Base-by-base conservation (phyloP, 495 filamentous ascomycete species). In the Acidomyces sp. region DNA sequence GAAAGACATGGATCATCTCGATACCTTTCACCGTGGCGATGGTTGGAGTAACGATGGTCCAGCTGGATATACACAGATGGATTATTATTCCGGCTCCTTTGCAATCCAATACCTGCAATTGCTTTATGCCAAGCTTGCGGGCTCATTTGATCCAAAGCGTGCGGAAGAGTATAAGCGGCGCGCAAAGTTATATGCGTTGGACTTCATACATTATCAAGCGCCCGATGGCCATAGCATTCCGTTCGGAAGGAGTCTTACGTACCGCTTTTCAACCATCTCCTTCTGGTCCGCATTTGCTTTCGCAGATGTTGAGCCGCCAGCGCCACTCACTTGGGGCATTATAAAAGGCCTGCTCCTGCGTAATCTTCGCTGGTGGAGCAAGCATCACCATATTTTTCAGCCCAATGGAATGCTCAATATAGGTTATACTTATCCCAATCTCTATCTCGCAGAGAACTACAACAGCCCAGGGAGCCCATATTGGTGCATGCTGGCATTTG, bases 11-110 rank as follows among this genome's bases (percentile, higher is more conserved):
- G 68, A 79, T 44, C 80, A 85, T 43, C 61, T 87, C 10, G 74
- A 85, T 52, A 81, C 77, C 3, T 86, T 85, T 58, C 83, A 85
- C 54, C 69, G 81, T 4, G 81, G 80, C 0, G 75, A 72, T 25
- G 81, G 82, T 1, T 86, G 82, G 82, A 81, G 75, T 2, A 83
- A 82, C 46, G 82, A 87, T 49, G 81, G 81, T 0, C 80, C 82
- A 0, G 75, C 77, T 54, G 76, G 72, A 11, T 78, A 82, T 41
- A 75, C 78, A 43, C 80, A 85, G 53, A 79, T 85, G 72, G 82
- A 85, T 53, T 85, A 85, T 53, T 85, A 85, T 53, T 85, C 80
- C 15, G 81, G 80, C 9, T 77, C 74, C 37, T 85, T 84, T 52
- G 82, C 80, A 3, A 85, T 85, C 48, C 80, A 85, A 46, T 83